Percentiles rank a stretch among this genome's conserved stretches.
Conservation (phyloP, 2,329 filamentous ascomycete genomes). For the Diaporthe humulicola region DNA sequence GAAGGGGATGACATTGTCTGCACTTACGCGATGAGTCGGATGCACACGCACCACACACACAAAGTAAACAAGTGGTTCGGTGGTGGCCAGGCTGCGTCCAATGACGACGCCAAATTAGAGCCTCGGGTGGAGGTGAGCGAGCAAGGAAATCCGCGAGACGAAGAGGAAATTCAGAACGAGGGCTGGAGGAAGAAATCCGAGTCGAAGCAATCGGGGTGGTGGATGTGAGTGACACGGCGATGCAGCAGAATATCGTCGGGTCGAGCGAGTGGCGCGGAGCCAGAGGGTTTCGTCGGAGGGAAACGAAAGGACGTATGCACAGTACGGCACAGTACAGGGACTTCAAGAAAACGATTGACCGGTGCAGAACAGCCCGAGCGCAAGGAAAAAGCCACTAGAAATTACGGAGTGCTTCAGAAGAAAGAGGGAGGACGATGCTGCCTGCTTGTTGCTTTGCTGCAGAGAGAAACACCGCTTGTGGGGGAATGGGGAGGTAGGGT, state of each 20-base stretch:
- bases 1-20: neutral
- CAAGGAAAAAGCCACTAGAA: slow-evolving; percentile 24
- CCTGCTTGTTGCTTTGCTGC: slow-evolving; percentile 37
- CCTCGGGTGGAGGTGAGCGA: slow-evolving; percentile 5
- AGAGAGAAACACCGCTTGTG: slow-evolving; percentile 18
- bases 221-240: slow-evolving; percentile 32
- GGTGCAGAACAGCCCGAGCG: slow-evolving; percentile 28
- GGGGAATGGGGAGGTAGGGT: neutral
- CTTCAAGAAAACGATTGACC: slow-evolving; percentile 31
- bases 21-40: slow-evolving; percentile 18
- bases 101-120: slow-evolving; percentile 13
- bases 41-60: neutral
- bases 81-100: slow-evolving; percentile 8
- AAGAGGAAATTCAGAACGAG: slow-evolving; percentile 19
- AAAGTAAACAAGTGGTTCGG: slow-evolving; percentile 25
- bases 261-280: slow-evolving; percentile 31
- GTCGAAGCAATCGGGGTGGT: slow-evolving; percentile 28
- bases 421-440: slow-evolving; percentile 13
- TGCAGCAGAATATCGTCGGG: slow-evolving; percentile 26
- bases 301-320: slow-evolving; percentile 34
- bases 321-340: slow-evolving; percentile 37
- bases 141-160: slow-evolving; percentile 25
- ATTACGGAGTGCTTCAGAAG: slow-evolving; percentile 17
- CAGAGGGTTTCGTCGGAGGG: slow-evolving; percentile 14
- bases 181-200: neutral